phyloP scores from a whole-genome alignment of 805 yeast genomes.

The Yarrowia osloensis region DNA sequence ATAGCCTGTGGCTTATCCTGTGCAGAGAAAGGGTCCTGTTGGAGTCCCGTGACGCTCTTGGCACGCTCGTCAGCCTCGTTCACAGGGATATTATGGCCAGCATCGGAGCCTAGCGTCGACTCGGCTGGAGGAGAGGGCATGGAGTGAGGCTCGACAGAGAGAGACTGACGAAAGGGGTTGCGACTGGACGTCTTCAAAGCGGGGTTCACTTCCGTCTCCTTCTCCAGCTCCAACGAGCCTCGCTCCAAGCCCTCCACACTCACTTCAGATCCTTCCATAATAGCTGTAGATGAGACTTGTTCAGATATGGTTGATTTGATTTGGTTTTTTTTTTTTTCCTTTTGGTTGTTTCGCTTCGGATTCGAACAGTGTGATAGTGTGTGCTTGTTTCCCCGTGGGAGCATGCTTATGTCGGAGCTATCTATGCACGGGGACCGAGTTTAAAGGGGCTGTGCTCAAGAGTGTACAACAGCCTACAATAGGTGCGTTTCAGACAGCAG shows the following conservation, averaged over 20 bases:
- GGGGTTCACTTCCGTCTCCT: no score
- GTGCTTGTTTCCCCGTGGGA: neutral
- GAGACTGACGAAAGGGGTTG: neutral
- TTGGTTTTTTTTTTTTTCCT: neutral
- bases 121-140: neutral
- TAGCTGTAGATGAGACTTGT: no score
- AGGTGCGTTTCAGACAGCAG: neutral
- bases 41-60: neutral
- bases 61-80: neutral
- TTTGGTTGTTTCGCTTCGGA: no score
- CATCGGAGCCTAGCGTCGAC: neutral
- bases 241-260: neutral
- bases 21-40: neutral
- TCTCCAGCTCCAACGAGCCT: neutral
- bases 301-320: no score
- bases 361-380: neutral
- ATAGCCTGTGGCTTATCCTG: conserved; percentile 1
- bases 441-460: conserved; percentile 17
- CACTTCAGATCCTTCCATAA: neutral
- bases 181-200: neutral
- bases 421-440: conserved; percentile 13
- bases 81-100: neutral
- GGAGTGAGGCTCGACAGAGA: neutral
- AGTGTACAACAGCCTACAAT: neutral
- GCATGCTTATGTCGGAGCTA: conserved; percentile 20